Conservation (phyloP, 2,329 filamentous ascomycete genomes). For the Trichoderma atrobrunneum region DNA sequence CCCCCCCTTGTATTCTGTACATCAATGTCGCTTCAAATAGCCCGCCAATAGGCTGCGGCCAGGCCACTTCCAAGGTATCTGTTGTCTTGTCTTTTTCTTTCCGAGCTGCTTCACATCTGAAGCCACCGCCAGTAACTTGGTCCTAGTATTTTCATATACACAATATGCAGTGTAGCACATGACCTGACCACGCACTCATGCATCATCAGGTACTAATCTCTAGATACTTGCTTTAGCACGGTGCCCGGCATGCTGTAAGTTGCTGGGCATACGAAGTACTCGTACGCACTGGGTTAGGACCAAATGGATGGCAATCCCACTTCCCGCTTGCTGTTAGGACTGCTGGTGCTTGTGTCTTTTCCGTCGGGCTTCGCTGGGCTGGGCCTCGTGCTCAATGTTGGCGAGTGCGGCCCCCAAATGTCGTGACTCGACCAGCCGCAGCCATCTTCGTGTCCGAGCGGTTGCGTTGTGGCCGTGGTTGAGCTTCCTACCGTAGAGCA, state of each 20-base stretch:
- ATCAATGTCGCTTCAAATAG: conserved; percentile 3
- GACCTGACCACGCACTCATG: conserved; percentile 46
- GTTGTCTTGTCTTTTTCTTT: not conserved
- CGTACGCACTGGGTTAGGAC: not conserved
- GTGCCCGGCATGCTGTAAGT: not conserved
- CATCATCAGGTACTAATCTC: conserved; percentile 29
- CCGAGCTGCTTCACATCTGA: not conserved
- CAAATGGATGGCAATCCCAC: not conserved
- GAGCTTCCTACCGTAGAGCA: not conserved
- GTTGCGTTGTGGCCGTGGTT: not conserved
- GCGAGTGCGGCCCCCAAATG: conserved; percentile 7
- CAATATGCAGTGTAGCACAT: conserved; percentile 22
- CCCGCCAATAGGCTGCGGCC: conserved; percentile 1
- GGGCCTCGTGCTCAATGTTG: not conserved
- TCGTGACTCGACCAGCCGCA: not conserved
- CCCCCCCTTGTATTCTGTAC: not conserved
- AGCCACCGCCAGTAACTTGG: not conserved
- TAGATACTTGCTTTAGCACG: not conserved
- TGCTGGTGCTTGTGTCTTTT: not conserved
- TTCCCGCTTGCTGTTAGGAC: not conserved
- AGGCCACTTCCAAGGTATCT: not conserved
- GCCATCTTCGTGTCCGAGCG: not conserved
- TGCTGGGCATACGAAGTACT: not conserved
- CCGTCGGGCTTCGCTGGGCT: conserved; percentile 21
- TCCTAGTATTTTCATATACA: not conserved